Evolutionary conservation across 495 filamentous ascomycete genomes (phyloP).

Genomic region (Saxophila tyrrhenica): DNA sequence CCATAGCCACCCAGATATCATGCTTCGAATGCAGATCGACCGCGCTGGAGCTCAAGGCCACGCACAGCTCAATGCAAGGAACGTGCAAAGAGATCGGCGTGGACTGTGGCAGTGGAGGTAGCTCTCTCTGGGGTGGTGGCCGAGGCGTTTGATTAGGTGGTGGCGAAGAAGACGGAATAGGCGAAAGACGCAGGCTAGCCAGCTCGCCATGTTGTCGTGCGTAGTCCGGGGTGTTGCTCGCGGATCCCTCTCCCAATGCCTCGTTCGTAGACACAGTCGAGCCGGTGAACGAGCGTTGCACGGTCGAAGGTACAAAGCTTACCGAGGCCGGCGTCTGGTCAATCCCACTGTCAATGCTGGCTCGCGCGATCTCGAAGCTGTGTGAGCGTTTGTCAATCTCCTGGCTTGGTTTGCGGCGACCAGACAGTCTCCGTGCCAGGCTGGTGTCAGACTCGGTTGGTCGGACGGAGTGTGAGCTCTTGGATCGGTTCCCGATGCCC

Average conservation of each 20-base stretch:
- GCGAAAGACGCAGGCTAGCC: background rate
- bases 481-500: constrained; percentile 16
- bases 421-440: constrained; percentile 13
- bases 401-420: constrained; percentile 11
- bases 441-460: constrained; percentile 14
- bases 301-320: background rate
- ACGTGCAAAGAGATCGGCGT: background rate
- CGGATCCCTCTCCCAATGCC: background rate
- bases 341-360: constrained; percentile 2
- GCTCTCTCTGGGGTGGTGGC: background rate
- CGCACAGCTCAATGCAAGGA: constrained; percentile 6
- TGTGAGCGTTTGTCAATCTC: constrained; percentile 6
- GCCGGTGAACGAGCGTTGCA: background rate
- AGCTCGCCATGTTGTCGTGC: background rate
- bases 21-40: constrained; percentile 9
- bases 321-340: background rate
- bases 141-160: constrained; percentile 1
- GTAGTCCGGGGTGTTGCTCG: background rate
- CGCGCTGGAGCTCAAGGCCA: background rate
- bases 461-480: constrained; percentile 5
- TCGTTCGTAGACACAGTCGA: constrained; percentile 2
- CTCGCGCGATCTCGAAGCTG: constrained; percentile 13
- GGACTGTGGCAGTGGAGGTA: background rate
- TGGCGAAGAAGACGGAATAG: background rate
- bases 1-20: constrained; percentile 15